phyloP scores from a whole-genome alignment of 148 eudicot genomes.

The Cornus controversa region DNA sequence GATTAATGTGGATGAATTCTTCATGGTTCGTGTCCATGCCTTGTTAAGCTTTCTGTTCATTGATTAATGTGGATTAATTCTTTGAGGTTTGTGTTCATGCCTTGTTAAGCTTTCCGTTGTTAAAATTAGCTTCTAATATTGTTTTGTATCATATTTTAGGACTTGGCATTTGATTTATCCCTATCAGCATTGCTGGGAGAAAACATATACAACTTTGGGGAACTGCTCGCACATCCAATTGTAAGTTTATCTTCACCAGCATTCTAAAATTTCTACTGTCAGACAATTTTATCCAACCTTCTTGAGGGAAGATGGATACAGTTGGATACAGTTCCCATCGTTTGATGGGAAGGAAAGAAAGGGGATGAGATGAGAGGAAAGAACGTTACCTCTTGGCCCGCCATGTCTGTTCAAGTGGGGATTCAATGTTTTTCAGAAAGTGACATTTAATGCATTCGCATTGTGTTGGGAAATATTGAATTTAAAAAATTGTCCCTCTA shows the following conservation, averaged over 20 bases:
- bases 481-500: too few relatives aligned
- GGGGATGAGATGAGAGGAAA: too few relatives aligned
- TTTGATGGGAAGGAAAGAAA: too few relatives aligned
- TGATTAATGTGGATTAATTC: neutral
- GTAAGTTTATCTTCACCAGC: slow-evolving; percentile 40
- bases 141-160: slow-evolving; percentile 38
- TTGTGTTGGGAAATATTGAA: too few relatives aligned
- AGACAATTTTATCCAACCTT: too few relatives aligned
- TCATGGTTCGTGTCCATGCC: slow-evolving; percentile 4
- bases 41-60: too few relatives aligned
- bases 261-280: neutral
- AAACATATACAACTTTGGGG: slow-evolving; percentile 96
- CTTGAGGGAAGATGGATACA: too few relatives aligned
- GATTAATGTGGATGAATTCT: neutral
- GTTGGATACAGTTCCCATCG: too few relatives aligned
- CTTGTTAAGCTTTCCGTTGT: slow-evolving; percentile 1
- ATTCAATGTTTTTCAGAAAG: too few relatives aligned
- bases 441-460: too few relatives aligned
- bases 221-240: slow-evolving; percentile 96
- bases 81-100: slow-evolving; percentile 1
- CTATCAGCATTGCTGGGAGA: slow-evolving; percentile 87
- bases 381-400: too few relatives aligned
- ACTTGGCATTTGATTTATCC: slow-evolving; percentile 92
- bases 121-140: neutral
- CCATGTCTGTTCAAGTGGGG: too few relatives aligned